Base-by-base conservation (phyloP, 768 basidiomycete species). In the Amanita thiersii region DNA sequence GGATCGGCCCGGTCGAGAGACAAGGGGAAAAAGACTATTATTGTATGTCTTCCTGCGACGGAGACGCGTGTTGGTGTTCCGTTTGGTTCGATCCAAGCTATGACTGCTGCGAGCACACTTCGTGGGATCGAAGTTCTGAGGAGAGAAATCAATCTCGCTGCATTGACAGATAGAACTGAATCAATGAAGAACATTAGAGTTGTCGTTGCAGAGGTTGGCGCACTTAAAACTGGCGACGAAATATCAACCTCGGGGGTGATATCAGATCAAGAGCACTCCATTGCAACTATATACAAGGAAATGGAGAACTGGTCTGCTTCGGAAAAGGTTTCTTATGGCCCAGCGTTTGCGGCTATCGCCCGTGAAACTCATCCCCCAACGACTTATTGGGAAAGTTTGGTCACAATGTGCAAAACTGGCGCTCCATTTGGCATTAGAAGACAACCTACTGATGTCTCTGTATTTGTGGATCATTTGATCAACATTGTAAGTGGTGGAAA, bases 11-110 rank as follows among this genome's bases (percentile, higher is more conserved):
- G 70, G 34, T 65, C 63, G 7, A 69, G 66, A 23, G 75, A 78
- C 57, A 65, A 70, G 25, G 62, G 69, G 38, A 66, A 67, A 38
- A 77, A 77, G 52, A 69, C 75, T 9, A 78, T 90, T 47, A 66
- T 90, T 31, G 62, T 89, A 25, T 88, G 86, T 54, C 61, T 89
- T 6, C 85, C 88, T 0, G 80, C 81, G 12, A 74, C 75, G 31
- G 78, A 84, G 51, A 72, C 77, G 30, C 77, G 77, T 39, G 77
- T 86, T 29, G 86, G 86, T 8, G 63, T 87, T n/a, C 83, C 86
- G 4, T 87, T 76, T 44, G 56, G 68, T 8, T 64, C 72, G 5
- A 75, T 81, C 30, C 77, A 77, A 44, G 75, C 85, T 8, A 89
- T 91, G 83, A 78, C 75, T 47, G 79, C 82, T 21, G 80, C 79